A percentile compares a stretch with the other conserved stretches of the same genome.
Evolutionary conservation across 768 basidiomycete species (phyloP).

Genomic region (Paxillus involutus): DNA sequence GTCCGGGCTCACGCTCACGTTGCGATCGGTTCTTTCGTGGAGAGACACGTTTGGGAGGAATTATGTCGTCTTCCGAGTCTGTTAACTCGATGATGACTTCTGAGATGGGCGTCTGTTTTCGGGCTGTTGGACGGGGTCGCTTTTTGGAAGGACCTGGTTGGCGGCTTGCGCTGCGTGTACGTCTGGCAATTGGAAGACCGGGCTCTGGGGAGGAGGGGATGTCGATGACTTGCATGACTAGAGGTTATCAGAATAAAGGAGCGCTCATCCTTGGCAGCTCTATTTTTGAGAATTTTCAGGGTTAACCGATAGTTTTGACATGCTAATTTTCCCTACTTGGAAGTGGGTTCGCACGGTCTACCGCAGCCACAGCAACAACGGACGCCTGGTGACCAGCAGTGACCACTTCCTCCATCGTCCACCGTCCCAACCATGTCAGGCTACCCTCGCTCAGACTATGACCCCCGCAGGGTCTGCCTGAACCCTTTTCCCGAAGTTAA

Average conservation of each 20-base stretch:
- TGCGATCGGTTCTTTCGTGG: neutral
- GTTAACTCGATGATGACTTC: conserved; percentile 53
- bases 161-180: conserved; percentile 18
- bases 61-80: conserved; percentile 46
- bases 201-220: conserved; percentile 28
- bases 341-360: neutral
- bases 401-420: neutral
- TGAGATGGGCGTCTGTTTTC: conserved; percentile 8
- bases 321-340: no score
- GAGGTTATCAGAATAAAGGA: neutral
- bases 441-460: conserved; percentile 71
- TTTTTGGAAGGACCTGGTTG: conserved; percentile 21
- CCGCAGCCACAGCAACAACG: neutral
- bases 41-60: neutral
- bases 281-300: no score
- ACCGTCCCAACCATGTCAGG: conserved; percentile 43
- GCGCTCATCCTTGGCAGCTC: no score
- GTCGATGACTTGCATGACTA: conserved; percentile 23
- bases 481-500: conserved; percentile 81
- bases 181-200: conserved; percentile 6
- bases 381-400: no score
- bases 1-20: neutral
- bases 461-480: conserved; percentile 84
- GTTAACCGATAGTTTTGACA: no score
- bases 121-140: conserved; percentile 2